A percentile compares a stretch with the other conserved stretches of the same genome.
Conservation (phyloP, 192 early-diverging fungal species). For the Coemansia sp. region DNA sequence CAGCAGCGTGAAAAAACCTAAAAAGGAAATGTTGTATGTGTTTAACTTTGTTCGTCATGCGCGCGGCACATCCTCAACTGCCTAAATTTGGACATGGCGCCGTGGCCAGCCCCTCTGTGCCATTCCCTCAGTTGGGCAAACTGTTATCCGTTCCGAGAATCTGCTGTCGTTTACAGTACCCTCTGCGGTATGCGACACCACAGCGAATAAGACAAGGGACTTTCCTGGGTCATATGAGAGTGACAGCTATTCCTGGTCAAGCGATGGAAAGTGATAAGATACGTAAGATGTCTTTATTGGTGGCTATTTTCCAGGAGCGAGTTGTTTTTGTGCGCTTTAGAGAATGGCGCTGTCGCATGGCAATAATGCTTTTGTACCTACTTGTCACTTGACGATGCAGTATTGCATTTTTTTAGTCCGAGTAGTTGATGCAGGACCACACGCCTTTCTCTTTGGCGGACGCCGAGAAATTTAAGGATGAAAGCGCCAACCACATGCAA, state of each 20-base stretch:
- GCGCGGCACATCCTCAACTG: background rate
- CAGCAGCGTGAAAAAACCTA: no score
- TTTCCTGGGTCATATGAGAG: background rate
- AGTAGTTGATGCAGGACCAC: no score
- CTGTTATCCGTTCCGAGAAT: background rate
- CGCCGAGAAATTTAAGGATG: no score
- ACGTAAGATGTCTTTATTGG: background rate
- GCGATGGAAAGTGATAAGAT: background rate
- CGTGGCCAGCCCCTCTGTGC: background rate
- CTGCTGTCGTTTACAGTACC: background rate
- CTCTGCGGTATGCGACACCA: background rate
- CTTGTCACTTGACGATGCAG: no score
- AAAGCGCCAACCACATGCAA: no score
- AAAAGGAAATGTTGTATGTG: no score
- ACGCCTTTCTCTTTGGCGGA: no score
- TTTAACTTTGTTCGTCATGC: background rate
- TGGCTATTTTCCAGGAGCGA: no score
- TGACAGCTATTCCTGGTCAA: background rate
- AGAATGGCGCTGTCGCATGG: no score
- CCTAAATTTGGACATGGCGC: background rate
- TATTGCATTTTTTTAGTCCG: no score
- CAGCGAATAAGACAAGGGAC: background rate
- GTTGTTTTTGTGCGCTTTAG: no score
- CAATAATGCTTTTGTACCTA: no score
- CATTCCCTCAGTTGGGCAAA: background rate